Evolutionary conservation across 352 stramenopile species (phyloP).

Genomic region (Phytophthora podocarpi): DNA sequence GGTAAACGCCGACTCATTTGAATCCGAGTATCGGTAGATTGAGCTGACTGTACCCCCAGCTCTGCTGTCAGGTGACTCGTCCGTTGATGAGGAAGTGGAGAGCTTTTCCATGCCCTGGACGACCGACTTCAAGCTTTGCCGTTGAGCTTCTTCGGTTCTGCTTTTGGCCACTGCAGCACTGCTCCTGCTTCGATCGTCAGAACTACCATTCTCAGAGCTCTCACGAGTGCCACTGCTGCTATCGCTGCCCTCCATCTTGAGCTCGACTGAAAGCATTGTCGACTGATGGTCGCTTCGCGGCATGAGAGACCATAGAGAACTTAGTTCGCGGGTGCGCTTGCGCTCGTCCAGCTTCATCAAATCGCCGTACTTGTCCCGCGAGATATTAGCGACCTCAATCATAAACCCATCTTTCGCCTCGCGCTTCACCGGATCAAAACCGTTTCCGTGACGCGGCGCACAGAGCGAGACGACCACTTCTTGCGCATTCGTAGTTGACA

Average conservation of each 20-base stretch:
- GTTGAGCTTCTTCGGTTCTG: not conserved
- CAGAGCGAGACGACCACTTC: constrained; percentile 66
- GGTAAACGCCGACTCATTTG: constrained; percentile 27
- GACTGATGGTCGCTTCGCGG: constrained; percentile 33
- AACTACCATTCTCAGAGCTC: constrained; percentile 13
- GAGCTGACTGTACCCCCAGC: constrained; percentile 1
- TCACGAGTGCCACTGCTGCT: constrained; percentile 14
- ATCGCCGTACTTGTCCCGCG: constrained; percentile 39
- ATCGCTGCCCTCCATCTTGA: constrained; percentile 33
- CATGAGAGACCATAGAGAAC: constrained; percentile 50
- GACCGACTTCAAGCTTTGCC: constrained; percentile 22
- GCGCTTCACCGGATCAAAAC: constrained; percentile 49
- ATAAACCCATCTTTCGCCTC: constrained; percentile 76
- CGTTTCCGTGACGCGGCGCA: constrained; percentile 31
- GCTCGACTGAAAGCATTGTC: constrained; percentile 43
- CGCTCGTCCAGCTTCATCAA: constrained; percentile 49
- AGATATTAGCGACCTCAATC: constrained; percentile 67
- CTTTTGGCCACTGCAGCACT: not conserved
- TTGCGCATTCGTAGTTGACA: constrained; percentile 61
- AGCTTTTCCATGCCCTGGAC: constrained; percentile 26
- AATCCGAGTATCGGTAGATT: constrained; percentile 24
- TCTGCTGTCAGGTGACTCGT: constrained; percentile 11
- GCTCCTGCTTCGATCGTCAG: constrained; percentile 17
- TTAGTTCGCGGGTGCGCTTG: constrained; percentile 38
- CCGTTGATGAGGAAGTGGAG: constrained; percentile 16